Evolutionary conservation across 169 alveolate species (phyloP), one percentile per base, ranked within the genome.

Genomic region (Plasmodium vinckei): DNA sequence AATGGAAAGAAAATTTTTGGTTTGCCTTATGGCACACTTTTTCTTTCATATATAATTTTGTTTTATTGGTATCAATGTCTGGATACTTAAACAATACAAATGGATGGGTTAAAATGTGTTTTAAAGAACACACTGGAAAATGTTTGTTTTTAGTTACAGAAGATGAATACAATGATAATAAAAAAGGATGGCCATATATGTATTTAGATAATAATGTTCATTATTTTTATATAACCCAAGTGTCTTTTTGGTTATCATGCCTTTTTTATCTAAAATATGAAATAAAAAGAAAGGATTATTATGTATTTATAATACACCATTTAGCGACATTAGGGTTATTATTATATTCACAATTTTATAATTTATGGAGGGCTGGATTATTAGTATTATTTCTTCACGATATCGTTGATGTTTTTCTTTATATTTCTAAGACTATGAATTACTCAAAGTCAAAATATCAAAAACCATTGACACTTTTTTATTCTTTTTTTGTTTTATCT

Each of bases 371-470:
- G 51, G 39, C 70, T 33, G 91, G 86, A 23, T 51, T 84, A 70
- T 7, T 69, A 57, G 65, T 84, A 19, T 64, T 84, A 12, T 67
- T 94, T 63, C 70, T 94, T 42, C 96, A 94, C 86, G 96, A 94
- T 71, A 79, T 94, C n/a, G 94, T 94, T 42, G 96, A 94, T 70
- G 92, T 94, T 46, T 64, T 71, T 53, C 89, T 94, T 5, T 94
- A 79, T 60, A 19, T 67, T 46, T 87, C 95, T 56, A 94, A 94
- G 79, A 19, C 87, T 3, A 49, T 75, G 23, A 71, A 79, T 27
- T 94, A 94, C 69, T 61, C 88, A 19, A 49, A 77, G 13, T 25
- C 39, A 15, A 54, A 54, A 84, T 53, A 70, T 25, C 53, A 59
- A 44, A 60, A 21, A 13, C 15, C 17, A 19, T 47, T 84, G 44